Conservation (phyloP, 2,329 filamentous ascomycete species). For the Coniella lustricola region DNA sequence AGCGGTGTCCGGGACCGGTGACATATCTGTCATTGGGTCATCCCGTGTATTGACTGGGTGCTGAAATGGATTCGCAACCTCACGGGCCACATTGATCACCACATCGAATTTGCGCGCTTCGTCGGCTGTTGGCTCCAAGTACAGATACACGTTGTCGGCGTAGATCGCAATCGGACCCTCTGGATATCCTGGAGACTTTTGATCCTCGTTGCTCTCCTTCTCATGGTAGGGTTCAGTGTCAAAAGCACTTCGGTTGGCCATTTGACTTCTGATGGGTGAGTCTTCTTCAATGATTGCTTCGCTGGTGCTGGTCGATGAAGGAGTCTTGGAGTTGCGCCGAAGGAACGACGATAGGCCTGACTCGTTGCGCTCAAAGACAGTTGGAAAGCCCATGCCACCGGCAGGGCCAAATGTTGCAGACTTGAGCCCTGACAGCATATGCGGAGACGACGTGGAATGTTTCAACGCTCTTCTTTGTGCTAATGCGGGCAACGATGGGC, state of each 20-base stretch:
- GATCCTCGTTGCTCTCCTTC: constrained; percentile 67
- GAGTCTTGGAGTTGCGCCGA: constrained; percentile 40
- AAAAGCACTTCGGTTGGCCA: constrained; percentile 52
- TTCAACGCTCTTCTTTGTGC: constrained; percentile 57
- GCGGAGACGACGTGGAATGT: constrained; percentile 60
- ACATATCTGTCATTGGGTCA: constrained; percentile 29
- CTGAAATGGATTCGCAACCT: constrained; percentile 69
- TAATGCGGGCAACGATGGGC: constrained; percentile 50
- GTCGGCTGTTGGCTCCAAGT: constrained; percentile 70
- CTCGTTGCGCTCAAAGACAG: constrained; percentile 52
- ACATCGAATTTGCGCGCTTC: constrained; percentile 74
- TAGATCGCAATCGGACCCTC: constrained; percentile 79
- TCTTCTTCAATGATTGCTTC: constrained; percentile 46
- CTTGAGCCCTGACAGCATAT: constrained; percentile 54
- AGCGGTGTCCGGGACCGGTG: constrained; percentile 48
- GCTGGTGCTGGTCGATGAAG: constrained; percentile 26
- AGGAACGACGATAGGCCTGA: constrained; percentile 53
- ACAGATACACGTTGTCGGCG: constrained; percentile 68
- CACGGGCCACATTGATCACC: constrained; percentile 76
- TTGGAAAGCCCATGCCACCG: constrained; percentile 59
- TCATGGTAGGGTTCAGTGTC: constrained; percentile 57
- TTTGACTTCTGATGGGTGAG: constrained; percentile 53
- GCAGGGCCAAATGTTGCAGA: constrained; percentile 53
- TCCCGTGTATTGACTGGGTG: constrained; percentile 20
- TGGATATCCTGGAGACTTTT: constrained; percentile 76